phyloP scores from a whole-genome alignment of 202 grass and related monocot species.

The Bolboschoenoplectus hybrid region DNA sequence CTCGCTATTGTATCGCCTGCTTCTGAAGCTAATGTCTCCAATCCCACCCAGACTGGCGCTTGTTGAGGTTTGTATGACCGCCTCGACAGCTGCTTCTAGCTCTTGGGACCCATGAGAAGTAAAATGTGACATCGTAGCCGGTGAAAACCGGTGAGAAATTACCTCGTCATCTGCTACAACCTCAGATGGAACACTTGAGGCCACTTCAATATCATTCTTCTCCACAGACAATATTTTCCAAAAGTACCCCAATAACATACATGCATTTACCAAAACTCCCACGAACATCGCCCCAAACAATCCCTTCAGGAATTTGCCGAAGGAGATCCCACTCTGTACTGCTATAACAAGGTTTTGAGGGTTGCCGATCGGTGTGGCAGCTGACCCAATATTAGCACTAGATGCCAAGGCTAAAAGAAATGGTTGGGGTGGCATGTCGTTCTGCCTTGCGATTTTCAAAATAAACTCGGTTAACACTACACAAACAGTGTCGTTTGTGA shows the following conservation, averaged over 20 bases:
- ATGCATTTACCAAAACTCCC: slow-evolving; percentile 73
- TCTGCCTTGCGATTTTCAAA: slow-evolving; percentile 88
- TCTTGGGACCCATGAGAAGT: slow-evolving; percentile 61
- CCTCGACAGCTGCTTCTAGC: slow-evolving; percentile 51
- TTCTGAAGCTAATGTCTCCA: slow-evolving; percentile 53
- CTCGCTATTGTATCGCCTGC: slow-evolving; percentile 59
- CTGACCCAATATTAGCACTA: slow-evolving; percentile 90
- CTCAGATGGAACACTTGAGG: slow-evolving; percentile 43
- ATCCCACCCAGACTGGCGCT: slow-evolving; percentile 40
- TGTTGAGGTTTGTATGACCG: slow-evolving; percentile 44
- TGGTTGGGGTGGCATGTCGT: slow-evolving; percentile 84
- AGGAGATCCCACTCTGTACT: slow-evolving; percentile 86
- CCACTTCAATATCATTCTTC: slow-evolving; percentile 65
- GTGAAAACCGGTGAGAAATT: slow-evolving; percentile 82
- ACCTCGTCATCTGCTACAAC: slow-evolving; percentile 71
- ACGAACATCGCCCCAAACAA: slow-evolving; percentile 85
- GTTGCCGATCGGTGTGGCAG: slow-evolving; percentile 92
- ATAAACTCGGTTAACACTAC: slow-evolving; percentile 99
- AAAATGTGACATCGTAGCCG: slow-evolving; percentile 87
- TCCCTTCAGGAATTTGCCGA: slow-evolving; percentile 72
- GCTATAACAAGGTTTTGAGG: slow-evolving; percentile 98
- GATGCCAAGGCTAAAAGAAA: slow-evolving; percentile 86
- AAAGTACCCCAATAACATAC: slow-evolving; percentile 74
- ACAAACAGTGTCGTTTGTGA: slow-evolving; percentile 95
- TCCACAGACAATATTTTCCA: slow-evolving; percentile 63